Conservation (phyloP, 1,139 yeast species). For the Meyerozyma smithsonii region DNA sequence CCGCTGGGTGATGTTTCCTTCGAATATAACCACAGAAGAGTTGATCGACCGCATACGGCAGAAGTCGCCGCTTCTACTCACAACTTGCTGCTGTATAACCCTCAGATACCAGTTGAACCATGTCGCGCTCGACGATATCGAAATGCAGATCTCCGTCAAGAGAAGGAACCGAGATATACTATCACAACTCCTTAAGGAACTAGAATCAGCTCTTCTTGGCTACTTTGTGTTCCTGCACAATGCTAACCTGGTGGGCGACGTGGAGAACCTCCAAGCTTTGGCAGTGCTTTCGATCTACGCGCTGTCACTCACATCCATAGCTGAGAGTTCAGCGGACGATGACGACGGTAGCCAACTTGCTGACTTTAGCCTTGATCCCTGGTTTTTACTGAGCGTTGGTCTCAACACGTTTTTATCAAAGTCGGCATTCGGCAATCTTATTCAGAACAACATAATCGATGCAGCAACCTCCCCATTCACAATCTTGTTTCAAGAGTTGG, state of each 20-base stretch:
- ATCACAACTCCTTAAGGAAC: constrained; percentile 35
- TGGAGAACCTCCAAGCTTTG: constrained; percentile 64
- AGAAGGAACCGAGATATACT: constrained; percentile 22
- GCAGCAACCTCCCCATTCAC: constrained; percentile 21
- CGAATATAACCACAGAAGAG: constrained; percentile 42
- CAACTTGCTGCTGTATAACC: constrained; percentile 62
- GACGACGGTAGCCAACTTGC: constrained; percentile 12
- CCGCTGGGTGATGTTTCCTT: constrained; percentile 75
- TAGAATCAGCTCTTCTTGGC: constrained; percentile 37
- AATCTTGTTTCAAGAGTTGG: constrained; percentile 26
- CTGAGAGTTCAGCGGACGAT: constrained; percentile 10
- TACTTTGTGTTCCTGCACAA: constrained; percentile 18
- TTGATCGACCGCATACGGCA: constrained; percentile 49
- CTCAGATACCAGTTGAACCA: constrained; percentile 42
- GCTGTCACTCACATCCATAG: constrained; percentile 50
- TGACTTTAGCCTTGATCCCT: constrained; percentile 46
- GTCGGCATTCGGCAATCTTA: constrained; percentile 29
- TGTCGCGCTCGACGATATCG: constrained; percentile 20
- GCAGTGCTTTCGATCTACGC: constrained; percentile 61
- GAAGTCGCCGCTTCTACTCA: constrained; percentile 58
- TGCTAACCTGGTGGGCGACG: constrained; percentile 22
- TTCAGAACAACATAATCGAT: background rate
- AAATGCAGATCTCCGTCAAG: constrained; percentile 15
- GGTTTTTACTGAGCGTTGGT: constrained; percentile 58
- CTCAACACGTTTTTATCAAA: constrained; percentile 53